These are phyloP conservation scores for Podila verticillata DNA, from an alignment of 192 early-diverging fungal species.

Conservation along the genomic window DNA sequence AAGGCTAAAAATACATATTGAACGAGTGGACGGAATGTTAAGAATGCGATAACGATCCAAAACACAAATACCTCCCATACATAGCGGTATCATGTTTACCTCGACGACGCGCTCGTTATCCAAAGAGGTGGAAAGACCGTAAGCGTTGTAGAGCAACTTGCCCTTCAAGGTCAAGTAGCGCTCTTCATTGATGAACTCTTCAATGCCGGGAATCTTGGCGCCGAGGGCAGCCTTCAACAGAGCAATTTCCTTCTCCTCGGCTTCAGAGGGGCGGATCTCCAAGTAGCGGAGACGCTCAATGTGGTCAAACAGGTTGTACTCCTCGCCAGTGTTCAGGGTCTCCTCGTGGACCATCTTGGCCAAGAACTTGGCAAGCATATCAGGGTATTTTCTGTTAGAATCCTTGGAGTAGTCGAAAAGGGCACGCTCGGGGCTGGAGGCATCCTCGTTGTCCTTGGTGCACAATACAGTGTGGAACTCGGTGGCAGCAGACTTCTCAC, in stretches of 20 bases:
- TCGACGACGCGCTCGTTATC: slow-evolving; percentile 41
- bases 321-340: slow-evolving; percentile 74
- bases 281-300: slow-evolving; percentile 84
- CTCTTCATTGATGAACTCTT: slow-evolving; percentile 85
- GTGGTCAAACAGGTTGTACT: slow-evolving; percentile 86
- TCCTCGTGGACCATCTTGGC: slow-evolving; percentile 84
- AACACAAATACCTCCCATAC: background rate
- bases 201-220: slow-evolving; percentile 80
- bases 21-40: no score
- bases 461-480: slow-evolving; percentile 71
- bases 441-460: slow-evolving; percentile 49
- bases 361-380: slow-evolving; percentile 89
- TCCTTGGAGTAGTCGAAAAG: slow-evolving; percentile 56
- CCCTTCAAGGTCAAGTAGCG: slow-evolving; percentile 90
- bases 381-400: slow-evolving; percentile 69
- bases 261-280: slow-evolving; percentile 62
- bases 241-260: slow-evolving; percentile 66
- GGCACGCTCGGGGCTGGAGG: slow-evolving; percentile 55
- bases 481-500: slow-evolving; percentile 66
- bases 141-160: slow-evolving; percentile 87
- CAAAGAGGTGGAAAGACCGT: slow-evolving; percentile 66
- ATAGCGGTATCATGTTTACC: background rate
- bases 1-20: slow-evolving; percentile 16
- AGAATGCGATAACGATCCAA: background rate
- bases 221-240: slow-evolving; percentile 74